Evolutionary conservation across 2,329 filamentous ascomycete species (phyloP), one percentile per base, ranked within the genome.

Genomic region (Fonsecaea pugnacius): DNA sequence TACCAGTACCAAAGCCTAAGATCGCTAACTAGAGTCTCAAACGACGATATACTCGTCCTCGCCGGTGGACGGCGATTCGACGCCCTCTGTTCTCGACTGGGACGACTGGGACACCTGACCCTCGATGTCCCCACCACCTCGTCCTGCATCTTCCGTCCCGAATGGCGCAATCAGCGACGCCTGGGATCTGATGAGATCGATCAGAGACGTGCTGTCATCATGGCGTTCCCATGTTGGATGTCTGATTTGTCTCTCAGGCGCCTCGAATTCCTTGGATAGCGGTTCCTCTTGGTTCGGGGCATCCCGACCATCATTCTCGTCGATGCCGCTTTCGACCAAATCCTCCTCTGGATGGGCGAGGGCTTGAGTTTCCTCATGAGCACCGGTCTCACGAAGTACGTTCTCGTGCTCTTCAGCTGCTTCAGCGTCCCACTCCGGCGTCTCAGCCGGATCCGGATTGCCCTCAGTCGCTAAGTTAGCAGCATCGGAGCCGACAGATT

Each of bases 131-230:
- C 30, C 40, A n/a, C 51, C 21, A 14, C 27, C 38, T 12, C 55
- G 50, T 14, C 33, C 55, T 35, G 54, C 27, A 18, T 56, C 54
- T 14, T 55, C 51, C 16, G 35, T 53, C 12, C 43, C 58, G 35
- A 64, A 63, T 5, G 66, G 66, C 27, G 46, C 43, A 30, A 62
- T 35, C 21, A 35, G 58, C 12, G 62, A 62, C 35, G 61, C 63
- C 27, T 70, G 69, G 40, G 65, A 63, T 35, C 51, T 67, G 61
- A 70, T 68, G 16, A 71, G 52, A 59, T 71, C 68, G 30, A 71
- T 33, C 53, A 71, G 60, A 9, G 66, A 66, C 10, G 50, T 53
- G 36, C 58, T 59, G 30, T 69, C 64, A 32, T 69, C 58, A n/a
- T 38, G 58, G 30, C 67, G 67, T 18, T 66, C 51, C 69, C 68